Percentiles rank a stretch among this genome's conserved stretches.
phyloP scores from a whole-genome alignment of 2,329 filamentous ascomycete species.

The Plectosphaerella sp. region DNA sequence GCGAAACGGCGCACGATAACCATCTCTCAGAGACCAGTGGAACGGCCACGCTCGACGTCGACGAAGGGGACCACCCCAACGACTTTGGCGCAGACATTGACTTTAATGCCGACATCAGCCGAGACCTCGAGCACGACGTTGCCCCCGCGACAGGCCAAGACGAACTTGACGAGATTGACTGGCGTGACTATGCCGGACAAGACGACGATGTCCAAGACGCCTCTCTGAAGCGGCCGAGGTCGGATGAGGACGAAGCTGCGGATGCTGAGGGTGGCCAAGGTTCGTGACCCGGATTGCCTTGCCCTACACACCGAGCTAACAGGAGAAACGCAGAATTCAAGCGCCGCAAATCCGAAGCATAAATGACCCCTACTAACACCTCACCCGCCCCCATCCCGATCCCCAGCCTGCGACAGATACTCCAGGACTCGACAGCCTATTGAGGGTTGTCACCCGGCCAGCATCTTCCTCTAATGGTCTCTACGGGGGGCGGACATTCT shows the following conservation, averaged over 20 bases:
- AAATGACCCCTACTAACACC: too few relatives aligned
- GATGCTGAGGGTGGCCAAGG: constrained; percentile 16
- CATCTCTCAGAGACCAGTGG: constrained; percentile 19
- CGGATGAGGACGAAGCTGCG: constrained; percentile 15
- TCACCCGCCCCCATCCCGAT: too few relatives aligned
- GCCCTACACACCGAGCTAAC: constrained; percentile 8
- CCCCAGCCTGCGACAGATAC: too few relatives aligned
- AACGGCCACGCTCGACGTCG: constrained; percentile 26
- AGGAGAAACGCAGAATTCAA: constrained; percentile 14
- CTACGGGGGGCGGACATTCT: too few relatives aligned
- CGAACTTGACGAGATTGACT: constrained; percentile 18
- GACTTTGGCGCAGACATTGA: constrained; percentile 25
- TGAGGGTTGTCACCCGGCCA: too few relatives aligned
- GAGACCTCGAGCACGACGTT: background rate
- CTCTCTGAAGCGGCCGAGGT: constrained; percentile 15
- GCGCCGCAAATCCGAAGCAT: constrained; percentile 11
- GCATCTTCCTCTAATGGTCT: too few relatives aligned
- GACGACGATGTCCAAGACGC: constrained; percentile 6
- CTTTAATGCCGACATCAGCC: constrained; percentile 13
- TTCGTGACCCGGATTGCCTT: constrained; percentile 1
- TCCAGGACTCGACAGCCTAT: too few relatives aligned
- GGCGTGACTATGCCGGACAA: constrained; percentile 17
- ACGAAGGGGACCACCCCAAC: constrained; percentile 19
- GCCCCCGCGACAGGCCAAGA: background rate
- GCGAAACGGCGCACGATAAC: constrained; percentile 6